Percentiles rank a stretch among this genome's conserved stretches.
Conservation (phyloP, 768 basidiomycete species). For the Mycena capillaripes region DNA sequence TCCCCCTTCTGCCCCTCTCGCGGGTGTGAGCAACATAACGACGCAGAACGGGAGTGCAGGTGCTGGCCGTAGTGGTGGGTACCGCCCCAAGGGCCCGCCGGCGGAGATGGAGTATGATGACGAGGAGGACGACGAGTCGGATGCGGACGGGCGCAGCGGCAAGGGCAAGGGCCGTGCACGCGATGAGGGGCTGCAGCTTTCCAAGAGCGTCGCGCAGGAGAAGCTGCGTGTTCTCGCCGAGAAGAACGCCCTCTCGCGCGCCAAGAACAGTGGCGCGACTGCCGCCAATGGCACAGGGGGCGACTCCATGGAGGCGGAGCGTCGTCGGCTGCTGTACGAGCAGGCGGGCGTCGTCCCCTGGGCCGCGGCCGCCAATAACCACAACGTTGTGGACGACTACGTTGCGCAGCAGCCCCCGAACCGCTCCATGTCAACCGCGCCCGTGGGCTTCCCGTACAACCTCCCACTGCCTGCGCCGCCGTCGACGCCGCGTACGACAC, state of each 20-base stretch:
- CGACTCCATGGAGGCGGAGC: constrained; percentile 21
- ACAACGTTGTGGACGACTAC: constrained; percentile 9
- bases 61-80: constrained; percentile 51
- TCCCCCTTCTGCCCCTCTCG: background rate
- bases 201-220: constrained; percentile 79
- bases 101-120: constrained; percentile 67
- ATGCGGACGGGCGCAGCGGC: constrained; percentile 25
- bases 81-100: constrained; percentile 77
- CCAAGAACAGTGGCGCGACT: constrained; percentile 8
- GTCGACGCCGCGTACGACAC: constrained; percentile 88
- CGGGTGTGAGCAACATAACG: constrained; percentile 17
- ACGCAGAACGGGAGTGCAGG: constrained; percentile 33
- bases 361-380: constrained; percentile 14
- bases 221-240: constrained; percentile 71
- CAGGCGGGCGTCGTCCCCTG: constrained; percentile 27
- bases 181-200: constrained; percentile 62
- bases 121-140: constrained; percentile 42
- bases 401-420: constrained; percentile 31
- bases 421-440: constrained; percentile 64
- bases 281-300: background rate
- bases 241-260: constrained; percentile 49
- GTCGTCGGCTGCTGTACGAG: constrained; percentile 25
- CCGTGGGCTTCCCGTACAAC: constrained; percentile 78
- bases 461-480: constrained; percentile 75
- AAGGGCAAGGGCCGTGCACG: constrained; percentile 24